Evolutionary conservation across 495 filamentous ascomycete species (phyloP).

Genomic region (Penicillium manginii): DNA sequence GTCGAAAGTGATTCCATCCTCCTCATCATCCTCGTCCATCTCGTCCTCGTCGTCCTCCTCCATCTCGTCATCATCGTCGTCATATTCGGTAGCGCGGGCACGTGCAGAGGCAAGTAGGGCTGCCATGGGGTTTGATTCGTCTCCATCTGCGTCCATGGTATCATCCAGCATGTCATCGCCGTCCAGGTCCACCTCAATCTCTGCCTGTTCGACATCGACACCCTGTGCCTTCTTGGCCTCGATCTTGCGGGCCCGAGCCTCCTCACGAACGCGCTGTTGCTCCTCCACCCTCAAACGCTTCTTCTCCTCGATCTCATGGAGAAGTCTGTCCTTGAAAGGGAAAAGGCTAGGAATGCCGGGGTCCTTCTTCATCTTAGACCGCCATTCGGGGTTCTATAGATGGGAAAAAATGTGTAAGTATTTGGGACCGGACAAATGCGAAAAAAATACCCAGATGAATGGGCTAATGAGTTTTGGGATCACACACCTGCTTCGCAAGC

Average conservation of each 20-base stretch:
- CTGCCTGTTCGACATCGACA: slow-evolving; percentile 9
- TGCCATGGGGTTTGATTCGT: slow-evolving; percentile 84
- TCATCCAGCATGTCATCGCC: slow-evolving; percentile 56
- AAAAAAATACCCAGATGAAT: not conserved
- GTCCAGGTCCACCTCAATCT: slow-evolving; percentile 37
- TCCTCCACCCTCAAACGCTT: slow-evolving; percentile 82
- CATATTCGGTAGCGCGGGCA: slow-evolving; percentile 83
- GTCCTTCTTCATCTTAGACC: slow-evolving; percentile 91
- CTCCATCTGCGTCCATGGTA: slow-evolving; percentile 57
- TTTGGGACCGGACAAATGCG: not conserved
- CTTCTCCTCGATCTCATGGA: slow-evolving; percentile 91
- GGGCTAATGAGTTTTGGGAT: not conserved
- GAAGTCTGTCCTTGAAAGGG: slow-evolving; percentile 94
- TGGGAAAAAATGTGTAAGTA: slow-evolving; percentile 15
- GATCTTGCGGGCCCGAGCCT: slow-evolving; percentile 65
- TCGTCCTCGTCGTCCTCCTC: slow-evolving; percentile 60
- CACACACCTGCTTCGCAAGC: slow-evolving; percentile 73
- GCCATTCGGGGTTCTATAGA: slow-evolving; percentile 85
- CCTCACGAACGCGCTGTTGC: slow-evolving; percentile 65
- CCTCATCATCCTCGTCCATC: slow-evolving; percentile 57
- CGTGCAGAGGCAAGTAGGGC: slow-evolving; percentile 89
- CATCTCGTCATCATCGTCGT: slow-evolving; percentile 51
- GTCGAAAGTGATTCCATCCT: slow-evolving; percentile 32
- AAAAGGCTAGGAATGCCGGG: slow-evolving; percentile 97
- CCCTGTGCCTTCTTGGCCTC: slow-evolving; percentile 45